Conservation (phyloP, 352 stramenopile species). For the Thalassiosira livingstoniorum region DNA sequence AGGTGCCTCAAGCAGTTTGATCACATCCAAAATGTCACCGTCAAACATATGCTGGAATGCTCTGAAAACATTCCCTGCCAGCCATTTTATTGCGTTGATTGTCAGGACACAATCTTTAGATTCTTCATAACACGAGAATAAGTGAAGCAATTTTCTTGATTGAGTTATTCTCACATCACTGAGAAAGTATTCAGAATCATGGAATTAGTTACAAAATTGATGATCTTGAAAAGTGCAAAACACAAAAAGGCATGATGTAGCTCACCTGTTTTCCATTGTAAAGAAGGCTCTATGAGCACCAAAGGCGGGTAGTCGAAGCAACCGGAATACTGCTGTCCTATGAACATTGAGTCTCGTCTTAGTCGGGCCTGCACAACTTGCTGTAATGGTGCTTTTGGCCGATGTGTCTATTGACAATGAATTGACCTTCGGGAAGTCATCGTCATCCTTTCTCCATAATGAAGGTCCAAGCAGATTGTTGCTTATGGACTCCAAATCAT, state of each 20-base stretch:
- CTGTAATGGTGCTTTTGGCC: constrained; percentile 43
- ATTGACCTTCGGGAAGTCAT: constrained; percentile 22
- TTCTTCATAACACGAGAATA: constrained; percentile 39
- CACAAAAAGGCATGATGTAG: too few relatives aligned
- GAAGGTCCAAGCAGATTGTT: constrained; percentile 56
- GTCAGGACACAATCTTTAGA: constrained; percentile 16
- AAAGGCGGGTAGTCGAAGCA: constrained; percentile 57
- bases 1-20: constrained; percentile 42
- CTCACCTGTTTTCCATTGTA: constrained; percentile 85
- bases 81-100: constrained; percentile 65
- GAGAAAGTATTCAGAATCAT: too few relatives aligned
- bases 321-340: constrained; percentile 53
- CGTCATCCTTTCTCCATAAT: constrained; percentile 66
- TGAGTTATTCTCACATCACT: constrained; percentile 47
- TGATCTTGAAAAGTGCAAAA: too few relatives aligned
- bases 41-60: constrained; percentile 52
- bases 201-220: too few relatives aligned
- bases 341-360: constrained; percentile 55
- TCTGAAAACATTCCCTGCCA: constrained; percentile 56
- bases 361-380: constrained; percentile 57
- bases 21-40: constrained; percentile 24
- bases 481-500: constrained; percentile 78
- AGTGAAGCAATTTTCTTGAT: constrained; percentile 52
- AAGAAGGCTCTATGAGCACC: constrained; percentile 54
- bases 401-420: constrained; percentile 49